Base-by-base conservation (phyloP, 768 basidiomycete genomes). In the Gymnopilus junonius region DNA sequence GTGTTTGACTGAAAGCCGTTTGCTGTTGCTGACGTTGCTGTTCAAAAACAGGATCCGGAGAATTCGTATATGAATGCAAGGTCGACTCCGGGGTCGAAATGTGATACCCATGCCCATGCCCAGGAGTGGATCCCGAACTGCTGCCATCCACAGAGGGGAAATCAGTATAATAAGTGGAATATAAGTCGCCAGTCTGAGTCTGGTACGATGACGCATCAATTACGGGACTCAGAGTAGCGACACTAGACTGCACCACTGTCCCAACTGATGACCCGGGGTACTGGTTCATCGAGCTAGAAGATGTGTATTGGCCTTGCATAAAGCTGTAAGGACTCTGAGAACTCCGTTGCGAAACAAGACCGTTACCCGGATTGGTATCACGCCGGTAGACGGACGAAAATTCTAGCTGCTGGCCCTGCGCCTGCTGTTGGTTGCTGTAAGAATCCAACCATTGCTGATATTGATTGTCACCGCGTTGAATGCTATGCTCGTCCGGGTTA, bases 381-480 rank as follows among this genome's bases (percentile, higher is more conserved):
- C 70, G 68, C 20, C 54, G 60, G 43, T 72, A 75, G 8, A 46
- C 37, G 14, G 66, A 55, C 31, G 69, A 57, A 58, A 39, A 71
- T n/a, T 60, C 46, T 29, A 65, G 48, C 68, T 74, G 58, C 53
- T 71, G 68, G 31, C n/a, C n/a, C n/a, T 57, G 42, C 45, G 23
- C 14, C 32, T 65, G 67, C 39, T 58, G 58, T 35, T 67, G 66
- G 64, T 55, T 71, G 70, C 50, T 75, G 75, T 70, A 80, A 12
- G 73, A 57, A 55, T 79, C 75, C 20, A 74, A 70, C 78, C 81
- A 79, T 45, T 80, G 77, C 55, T 81, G 80, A 67, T 84, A 85
- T 55, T 82, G 76, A 39, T 71, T 68, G 27, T 60, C 55, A 64
- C 73, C 68, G 46, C 66, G 65, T 46, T 72, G 67, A 14, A 74